Evolutionary conservation across 1,139 yeast genomes (phyloP).

Genomic region (Magnusiomyces tetraspermus): DNA sequence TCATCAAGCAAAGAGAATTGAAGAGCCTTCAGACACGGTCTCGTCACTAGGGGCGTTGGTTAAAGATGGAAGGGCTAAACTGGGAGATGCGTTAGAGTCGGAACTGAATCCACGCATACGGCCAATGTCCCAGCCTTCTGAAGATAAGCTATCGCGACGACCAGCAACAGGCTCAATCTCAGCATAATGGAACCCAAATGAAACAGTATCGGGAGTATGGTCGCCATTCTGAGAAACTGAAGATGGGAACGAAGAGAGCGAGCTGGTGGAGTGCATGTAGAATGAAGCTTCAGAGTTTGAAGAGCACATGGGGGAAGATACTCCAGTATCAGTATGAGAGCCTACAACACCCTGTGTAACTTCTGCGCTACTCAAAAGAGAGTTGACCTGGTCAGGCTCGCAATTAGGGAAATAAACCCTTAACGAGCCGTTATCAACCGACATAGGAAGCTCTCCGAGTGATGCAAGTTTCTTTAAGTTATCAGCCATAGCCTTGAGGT

Average conservation of each 20-base stretch:
- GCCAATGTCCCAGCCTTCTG: constrained; percentile 4
- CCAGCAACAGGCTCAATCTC: constrained; percentile 4
- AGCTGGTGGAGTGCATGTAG: neutral
- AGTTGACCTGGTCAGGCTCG: constrained; percentile 28
- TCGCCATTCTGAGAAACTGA: neutral
- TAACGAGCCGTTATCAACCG: constrained; percentile 26
- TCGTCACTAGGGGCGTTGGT: constrained; percentile 10
- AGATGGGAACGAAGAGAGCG: neutral
- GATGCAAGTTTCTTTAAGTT: constrained; percentile 27
- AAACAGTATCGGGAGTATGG: neutral
- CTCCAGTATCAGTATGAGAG: constrained; percentile 2
- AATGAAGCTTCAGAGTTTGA: neutral
- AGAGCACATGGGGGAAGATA: constrained; percentile 10
- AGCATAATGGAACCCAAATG: constrained; percentile 1
- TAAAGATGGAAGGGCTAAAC: constrained; percentile 4
- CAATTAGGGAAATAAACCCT: constrained; percentile 34
- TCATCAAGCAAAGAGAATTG: neutral
- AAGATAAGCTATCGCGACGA: constrained; percentile 2
- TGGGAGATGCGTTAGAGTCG: neutral
- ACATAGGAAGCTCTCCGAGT: constrained; percentile 33
- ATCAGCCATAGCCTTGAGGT: constrained; percentile 21
- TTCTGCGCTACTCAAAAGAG: constrained; percentile 28
- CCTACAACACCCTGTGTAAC: constrained; percentile 27
- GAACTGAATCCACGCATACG: constrained; percentile 4
- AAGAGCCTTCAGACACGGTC: constrained; percentile 12